phyloP scores from a whole-genome alignment of 2,329 filamentous ascomycete genomes.

The Huntiella bhutanensis region DNA sequence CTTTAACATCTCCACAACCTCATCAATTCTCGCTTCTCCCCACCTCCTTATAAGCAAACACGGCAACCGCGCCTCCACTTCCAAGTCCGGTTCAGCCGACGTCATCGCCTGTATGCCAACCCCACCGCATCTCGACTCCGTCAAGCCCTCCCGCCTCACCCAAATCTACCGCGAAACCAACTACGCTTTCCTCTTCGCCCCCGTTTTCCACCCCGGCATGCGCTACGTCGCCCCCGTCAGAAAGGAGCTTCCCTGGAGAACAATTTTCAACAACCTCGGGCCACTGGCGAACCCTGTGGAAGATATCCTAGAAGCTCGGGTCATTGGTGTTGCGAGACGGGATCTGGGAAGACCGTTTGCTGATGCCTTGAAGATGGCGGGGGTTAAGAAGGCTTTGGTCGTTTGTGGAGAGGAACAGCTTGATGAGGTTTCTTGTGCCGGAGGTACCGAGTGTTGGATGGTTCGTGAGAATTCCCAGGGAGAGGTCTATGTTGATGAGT shows the following conservation, averaged over 20 bases:
- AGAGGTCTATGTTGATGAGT: slow-evolving; percentile 46
- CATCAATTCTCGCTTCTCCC: slow-evolving; percentile 78
- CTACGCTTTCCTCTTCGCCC: slow-evolving; percentile 90
- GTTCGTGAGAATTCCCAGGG: slow-evolving; percentile 26
- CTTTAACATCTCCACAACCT: slow-evolving; percentile 93
- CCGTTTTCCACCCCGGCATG: slow-evolving; percentile 93
- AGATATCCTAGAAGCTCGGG: slow-evolving; percentile 63
- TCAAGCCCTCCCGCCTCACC: slow-evolving; percentile 52
- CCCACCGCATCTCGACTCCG: slow-evolving; percentile 53
- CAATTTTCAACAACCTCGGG: slow-evolving; percentile 92
- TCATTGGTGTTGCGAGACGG: slow-evolving; percentile 80
- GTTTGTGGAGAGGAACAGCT: slow-evolving; percentile 90
- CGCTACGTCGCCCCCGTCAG: slow-evolving; percentile 71
- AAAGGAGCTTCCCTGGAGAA: slow-evolving; percentile 77
- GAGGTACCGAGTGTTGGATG: slow-evolving; percentile 76
- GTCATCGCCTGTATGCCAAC: slow-evolving; percentile 62
- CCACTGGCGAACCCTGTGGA: slow-evolving; percentile 85
- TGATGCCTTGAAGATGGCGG: slow-evolving; percentile 59
- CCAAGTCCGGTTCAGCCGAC: slow-evolving; percentile 87
- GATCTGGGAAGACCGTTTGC: slow-evolving; percentile 80
- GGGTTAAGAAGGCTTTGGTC: slow-evolving; percentile 66
- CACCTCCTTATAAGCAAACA: slow-evolving; percentile 81
- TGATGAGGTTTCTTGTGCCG: slow-evolving; percentile 87
- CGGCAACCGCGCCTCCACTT: slow-evolving; percentile 88
- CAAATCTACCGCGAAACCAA: slow-evolving; percentile 62